phyloP scores from a whole-genome alignment of 2,329 filamentous ascomycete species.

The Coniochaeta prunicola region DNA sequence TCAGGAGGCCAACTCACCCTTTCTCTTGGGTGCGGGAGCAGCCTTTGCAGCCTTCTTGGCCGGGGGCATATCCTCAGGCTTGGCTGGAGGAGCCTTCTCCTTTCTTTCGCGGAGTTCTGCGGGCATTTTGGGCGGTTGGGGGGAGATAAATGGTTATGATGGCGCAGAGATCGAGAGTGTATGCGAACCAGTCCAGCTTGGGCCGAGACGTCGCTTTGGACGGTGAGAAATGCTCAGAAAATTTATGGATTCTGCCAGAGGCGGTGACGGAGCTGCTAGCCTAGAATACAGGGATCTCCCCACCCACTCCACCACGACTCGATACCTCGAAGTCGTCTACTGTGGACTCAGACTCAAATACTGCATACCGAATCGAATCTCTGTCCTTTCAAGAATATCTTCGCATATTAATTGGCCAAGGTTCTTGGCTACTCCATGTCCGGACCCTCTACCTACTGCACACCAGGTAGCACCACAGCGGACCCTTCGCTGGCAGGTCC shows the following conservation, averaged over 20 bases:
- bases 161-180: not conserved
- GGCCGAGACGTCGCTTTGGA: not conserved
- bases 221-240: constrained; percentile 9
- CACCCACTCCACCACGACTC: too few relatives aligned
- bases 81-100: constrained; percentile 9
- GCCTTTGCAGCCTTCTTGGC: constrained; percentile 8
- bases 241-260: constrained; percentile 15
- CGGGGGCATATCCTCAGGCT: constrained; percentile 3
- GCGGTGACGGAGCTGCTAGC: not conserved
- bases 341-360: too few relatives aligned
- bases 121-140: constrained; percentile 13
- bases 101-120: constrained; percentile 18
- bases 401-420: too few relatives aligned
- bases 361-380: too few relatives aligned
- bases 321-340: too few relatives aligned
- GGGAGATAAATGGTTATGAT: not conserved
- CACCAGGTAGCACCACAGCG: not conserved
- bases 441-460: not conserved
- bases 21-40: constrained; percentile 15
- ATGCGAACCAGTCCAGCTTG: not conserved
- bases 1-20: constrained; percentile 10
- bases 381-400: too few relatives aligned
- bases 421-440: not conserved
- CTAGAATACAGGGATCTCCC: not conserved
- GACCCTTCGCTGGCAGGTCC: not conserved